These are phyloP conservation scores for Pouteria campechiana DNA, from an alignment of 179 eudicot species.

Conservation along the genomic window DNA sequence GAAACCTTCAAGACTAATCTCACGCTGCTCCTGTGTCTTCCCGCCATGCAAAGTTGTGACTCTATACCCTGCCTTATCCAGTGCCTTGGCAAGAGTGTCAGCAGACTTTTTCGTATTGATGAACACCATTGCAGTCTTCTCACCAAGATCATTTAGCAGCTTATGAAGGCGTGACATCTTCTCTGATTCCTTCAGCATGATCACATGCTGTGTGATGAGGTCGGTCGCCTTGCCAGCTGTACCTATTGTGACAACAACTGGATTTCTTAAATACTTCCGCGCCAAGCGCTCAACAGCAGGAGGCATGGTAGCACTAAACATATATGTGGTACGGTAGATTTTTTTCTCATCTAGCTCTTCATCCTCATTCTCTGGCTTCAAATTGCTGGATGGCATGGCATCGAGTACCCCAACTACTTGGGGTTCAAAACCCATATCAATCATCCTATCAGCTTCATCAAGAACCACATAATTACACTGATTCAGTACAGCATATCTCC, in stretches of 20 bases:
- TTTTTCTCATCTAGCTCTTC: slow-evolving; percentile 83
- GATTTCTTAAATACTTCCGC: slow-evolving; percentile 87
- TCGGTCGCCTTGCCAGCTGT: slow-evolving; percentile 96
- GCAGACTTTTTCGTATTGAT: slow-evolving; percentile 62
- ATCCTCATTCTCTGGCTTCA: slow-evolving; percentile 89
- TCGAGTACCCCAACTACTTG: slow-evolving; percentile 86
- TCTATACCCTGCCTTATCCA: slow-evolving; percentile 64
- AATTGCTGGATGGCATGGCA: slow-evolving; percentile 88
- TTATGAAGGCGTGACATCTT: slow-evolving; percentile 44
- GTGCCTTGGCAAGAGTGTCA: slow-evolving; percentile 43
- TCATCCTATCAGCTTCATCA: slow-evolving; percentile 95
- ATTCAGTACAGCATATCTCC: slow-evolving; percentile 65
- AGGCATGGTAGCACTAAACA: slow-evolving; percentile 97
- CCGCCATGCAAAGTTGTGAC: slow-evolving; percentile 79
- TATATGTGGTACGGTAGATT: slow-evolving; percentile 80
- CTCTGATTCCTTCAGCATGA: slow-evolving; percentile 75
- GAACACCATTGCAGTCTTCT: slow-evolving; percentile 77
- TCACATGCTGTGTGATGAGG: slow-evolving; percentile 67
- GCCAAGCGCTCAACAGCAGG: slow-evolving; percentile 93
- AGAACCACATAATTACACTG: slow-evolving; percentile 93
- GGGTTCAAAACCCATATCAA: slow-evolving; percentile 92
- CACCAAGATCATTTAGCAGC: slow-evolving; percentile 63
- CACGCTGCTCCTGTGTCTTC: slow-evolving; percentile 77
- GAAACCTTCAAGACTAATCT: slow-evolving; percentile 84
- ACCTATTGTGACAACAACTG: slow-evolving; percentile 85